Evolutionary conservation across 2,329 filamentous ascomycete genomes (phyloP), one percentile per base, ranked within the genome.

Genomic region (Coleophoma eucalyptorum): DNA sequence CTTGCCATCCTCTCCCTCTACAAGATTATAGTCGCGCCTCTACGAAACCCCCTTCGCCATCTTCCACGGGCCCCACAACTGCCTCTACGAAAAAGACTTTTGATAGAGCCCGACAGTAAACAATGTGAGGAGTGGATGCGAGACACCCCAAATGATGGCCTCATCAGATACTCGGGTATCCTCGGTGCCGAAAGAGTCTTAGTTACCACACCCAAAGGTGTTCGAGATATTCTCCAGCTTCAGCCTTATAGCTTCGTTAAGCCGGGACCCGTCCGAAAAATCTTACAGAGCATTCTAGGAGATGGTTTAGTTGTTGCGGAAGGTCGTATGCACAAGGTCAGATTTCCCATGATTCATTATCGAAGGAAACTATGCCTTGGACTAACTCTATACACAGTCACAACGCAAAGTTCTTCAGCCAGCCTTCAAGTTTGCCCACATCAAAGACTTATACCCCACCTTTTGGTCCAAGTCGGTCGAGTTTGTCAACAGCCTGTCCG

Each of bases 391-490:
- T 20, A 19, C 11, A 18, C 18, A 42, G 38, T 73, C 81, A 60
- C 88, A 91, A 71, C 80, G 92, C 43, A 91, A 88, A 65, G 84
- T 86, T 52, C 79, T 96, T 16, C 81, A 86, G 71, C 90, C 90
- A 0, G 89, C 90, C 2, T 96, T 96, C 67, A 78, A 83, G n/a
- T 95, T 90, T 63, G 80, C 90, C 20, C 89, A 95, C 61, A 76
- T 96, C 65, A 95, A 94, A 65, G 80, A 93, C 52, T 72, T 96
- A 15, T 94, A 95, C 60, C 86, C 90, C 0, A 71, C 87, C 5
- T 96, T 97, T 68, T 96, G 90, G 90, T 62, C 70, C 18, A 96
- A 96, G 69, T 80, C 85, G 1, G 68, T 78, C 8, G 85, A 93
- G 64, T 79, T 85, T 59, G 82, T 84, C 6, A 68, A 79, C 18